These are phyloP conservation scores for Talaromyces atroroseus DNA, from an alignment of 2,329 filamentous ascomycete genomes.

Conservation along the genomic window DNA sequence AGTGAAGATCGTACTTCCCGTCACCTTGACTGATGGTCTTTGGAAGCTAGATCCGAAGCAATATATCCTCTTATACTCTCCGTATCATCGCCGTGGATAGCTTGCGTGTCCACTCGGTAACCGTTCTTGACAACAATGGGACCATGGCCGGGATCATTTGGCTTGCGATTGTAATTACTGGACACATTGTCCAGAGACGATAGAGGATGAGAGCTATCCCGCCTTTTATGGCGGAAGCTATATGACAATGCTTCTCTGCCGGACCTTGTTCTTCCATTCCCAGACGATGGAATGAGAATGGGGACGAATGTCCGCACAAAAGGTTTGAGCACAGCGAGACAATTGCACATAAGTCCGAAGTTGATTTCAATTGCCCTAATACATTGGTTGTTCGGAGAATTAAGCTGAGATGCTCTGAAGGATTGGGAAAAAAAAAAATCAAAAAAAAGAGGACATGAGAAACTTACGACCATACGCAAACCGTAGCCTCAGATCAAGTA, in stretches of 20 bases:
- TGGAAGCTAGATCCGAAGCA: neutral
- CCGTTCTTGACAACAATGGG: neutral
- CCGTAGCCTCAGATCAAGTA: neutral
- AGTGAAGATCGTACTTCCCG: too few species aligned
- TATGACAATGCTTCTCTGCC: neutral
- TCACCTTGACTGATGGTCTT: neutral
- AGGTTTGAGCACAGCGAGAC: neutral
- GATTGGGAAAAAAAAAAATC: too few species aligned
- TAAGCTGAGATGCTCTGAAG: neutral
- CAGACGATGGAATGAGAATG: neutral
- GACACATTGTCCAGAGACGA: neutral
- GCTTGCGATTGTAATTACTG: neutral
- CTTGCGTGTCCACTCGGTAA: neutral
- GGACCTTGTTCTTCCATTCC: neutral
- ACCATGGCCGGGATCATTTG: neutral
- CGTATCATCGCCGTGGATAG: neutral
- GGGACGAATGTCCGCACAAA: neutral
- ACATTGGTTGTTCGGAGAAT: neutral
- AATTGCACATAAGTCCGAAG: neutral
- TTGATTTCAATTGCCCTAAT: slow-evolving; percentile 4
- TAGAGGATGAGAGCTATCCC: neutral
- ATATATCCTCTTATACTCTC: neutral
- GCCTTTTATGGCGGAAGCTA: neutral
- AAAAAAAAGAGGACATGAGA: too few species aligned
- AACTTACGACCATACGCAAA: slow-evolving; percentile 4